Conservation (phyloP, 192 early-diverging fungal species). For the Coemansia sp. region DNA sequence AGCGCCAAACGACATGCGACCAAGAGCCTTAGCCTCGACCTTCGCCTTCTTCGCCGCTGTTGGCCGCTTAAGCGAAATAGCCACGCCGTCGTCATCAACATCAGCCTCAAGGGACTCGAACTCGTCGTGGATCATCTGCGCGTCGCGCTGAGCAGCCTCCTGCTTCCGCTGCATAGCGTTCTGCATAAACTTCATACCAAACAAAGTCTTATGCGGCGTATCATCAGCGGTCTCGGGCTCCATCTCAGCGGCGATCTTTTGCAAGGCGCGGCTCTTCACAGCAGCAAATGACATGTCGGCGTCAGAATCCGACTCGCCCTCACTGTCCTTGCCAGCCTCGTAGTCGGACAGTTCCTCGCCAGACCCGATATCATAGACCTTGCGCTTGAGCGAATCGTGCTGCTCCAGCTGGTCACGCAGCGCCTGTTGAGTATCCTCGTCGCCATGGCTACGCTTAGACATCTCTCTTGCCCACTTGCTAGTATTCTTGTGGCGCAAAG, state of each 20-base stretch:
- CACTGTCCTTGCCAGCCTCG: slow-evolving; percentile 53
- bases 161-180: slow-evolving; percentile 67
- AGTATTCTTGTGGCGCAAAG: slow-evolving; percentile 91
- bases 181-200: slow-evolving; percentile 99
- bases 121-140: slow-evolving; percentile 40
- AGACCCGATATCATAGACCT: slow-evolving; percentile 72
- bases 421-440: slow-evolving; percentile 71
- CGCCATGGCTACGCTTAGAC: slow-evolving; percentile 61
- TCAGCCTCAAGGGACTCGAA: slow-evolving; percentile 42
- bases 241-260: slow-evolving; percentile 20
- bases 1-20: slow-evolving; percentile 51
- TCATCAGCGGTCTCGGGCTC: slow-evolving; percentile 37
- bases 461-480: slow-evolving; percentile 95
- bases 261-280: slow-evolving; percentile 15
- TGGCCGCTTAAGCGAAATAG: slow-evolving; percentile 17
- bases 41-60: not conserved
- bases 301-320: slow-evolving; percentile 34
- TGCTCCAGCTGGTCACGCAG: slow-evolving; percentile 82
- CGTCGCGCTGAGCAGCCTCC: slow-evolving; percentile 52
- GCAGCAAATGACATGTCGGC: slow-evolving; percentile 27
- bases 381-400: slow-evolving; percentile 76
- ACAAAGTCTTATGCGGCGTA: slow-evolving; percentile 74
- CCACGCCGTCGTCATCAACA: slow-evolving; percentile 34
- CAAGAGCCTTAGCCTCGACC: slow-evolving; percentile 19
- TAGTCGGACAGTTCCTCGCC: slow-evolving; percentile 60